Base-by-base conservation (phyloP, 345 rosid species). In the Rhizophora apiculata region DNA sequence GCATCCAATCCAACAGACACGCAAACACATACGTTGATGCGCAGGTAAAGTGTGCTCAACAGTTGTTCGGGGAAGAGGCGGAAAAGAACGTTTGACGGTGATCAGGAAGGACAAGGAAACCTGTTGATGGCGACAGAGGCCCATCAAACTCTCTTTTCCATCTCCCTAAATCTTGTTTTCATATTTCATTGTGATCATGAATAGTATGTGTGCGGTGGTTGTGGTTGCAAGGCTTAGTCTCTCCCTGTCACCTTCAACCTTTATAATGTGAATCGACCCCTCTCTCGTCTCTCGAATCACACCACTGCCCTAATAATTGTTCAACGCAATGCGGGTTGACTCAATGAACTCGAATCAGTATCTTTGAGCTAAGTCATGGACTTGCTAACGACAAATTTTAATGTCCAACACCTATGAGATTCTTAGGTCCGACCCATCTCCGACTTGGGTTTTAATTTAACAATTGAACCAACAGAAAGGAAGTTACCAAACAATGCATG, bases 161-260 rank as follows among this genome's bases (percentile, higher is more conserved):
- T 24, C 24, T 21, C 7, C 3, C 36, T 27, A 52, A 62, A 51
- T 34, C 36, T 71, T 3, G 62, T 57, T 43, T 68, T 46, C 15
- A 6, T 60, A 77, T 49, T 31, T 20, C 20, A 31, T 19, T 31
- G 52, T 65, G 69, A 68, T 65, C 65, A 37, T 65, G 84, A 76
- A 81, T 68, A 77, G 52, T 67, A 54, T 68, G 88, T 82, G 64
- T 83, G 89, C 72, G 89, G 86, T 81, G 72, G 81, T 8, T 9
- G n/a, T 20, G 56, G 75, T 86, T 37, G 76, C 51, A 58, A 62
- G 78, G 82, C 8, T 69, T 72, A 66, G 75, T 65, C 65, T 73
- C 74, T 57, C 60, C 68, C 0, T 26, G 84, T 90, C 91, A 19
- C 78, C 82, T 79, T 86, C 96, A 77, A 84, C 76, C 93, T 81